Percentiles rank a stretch among this genome's conserved stretches.
These are phyloP conservation scores for Moricandia moricandioides DNA, from an alignment of 345 rosid genomes.

Conservation along the genomic window DNA sequence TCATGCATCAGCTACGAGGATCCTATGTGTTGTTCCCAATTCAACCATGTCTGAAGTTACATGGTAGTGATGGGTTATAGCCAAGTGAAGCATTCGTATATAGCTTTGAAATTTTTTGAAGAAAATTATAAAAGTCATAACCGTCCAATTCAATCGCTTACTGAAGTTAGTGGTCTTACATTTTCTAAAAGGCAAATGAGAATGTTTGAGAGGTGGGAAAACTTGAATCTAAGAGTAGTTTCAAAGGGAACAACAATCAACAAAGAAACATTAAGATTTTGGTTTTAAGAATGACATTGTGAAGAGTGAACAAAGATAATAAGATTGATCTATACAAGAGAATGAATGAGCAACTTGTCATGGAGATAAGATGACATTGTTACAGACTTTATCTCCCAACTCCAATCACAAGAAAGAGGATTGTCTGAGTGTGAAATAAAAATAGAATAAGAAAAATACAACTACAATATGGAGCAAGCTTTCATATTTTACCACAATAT, in stretches of 20 bases:
- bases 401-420: constrained; percentile 12
- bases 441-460: constrained; percentile 33
- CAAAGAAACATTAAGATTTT: not conserved
- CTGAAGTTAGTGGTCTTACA: too few species aligned
- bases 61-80: too few species aligned
- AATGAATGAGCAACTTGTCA: constrained; percentile 4
- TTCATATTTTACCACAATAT: constrained; percentile 26
- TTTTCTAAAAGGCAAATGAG: too few species aligned
- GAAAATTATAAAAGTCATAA: too few species aligned
- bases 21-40: not conserved
- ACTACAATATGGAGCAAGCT: constrained; percentile 43
- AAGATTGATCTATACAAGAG: constrained; percentile 20
- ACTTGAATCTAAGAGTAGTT: not conserved
- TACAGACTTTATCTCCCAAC: not conserved
- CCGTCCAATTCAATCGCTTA: too few species aligned
- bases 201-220: constrained; percentile 7
- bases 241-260: not conserved
- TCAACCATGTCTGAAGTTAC: not conserved
- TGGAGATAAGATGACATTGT: constrained; percentile 4
- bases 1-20: not conserved
- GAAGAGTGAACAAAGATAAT: constrained; percentile 9
- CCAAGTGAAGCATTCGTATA: too few species aligned
- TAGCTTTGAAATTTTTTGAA: too few species aligned
- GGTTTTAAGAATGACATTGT: constrained; percentile 4
- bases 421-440: constrained; percentile 28